phyloP scores from a whole-genome alignment of 768 basidiomycete species.

The Rhizopogon roseolus region DNA sequence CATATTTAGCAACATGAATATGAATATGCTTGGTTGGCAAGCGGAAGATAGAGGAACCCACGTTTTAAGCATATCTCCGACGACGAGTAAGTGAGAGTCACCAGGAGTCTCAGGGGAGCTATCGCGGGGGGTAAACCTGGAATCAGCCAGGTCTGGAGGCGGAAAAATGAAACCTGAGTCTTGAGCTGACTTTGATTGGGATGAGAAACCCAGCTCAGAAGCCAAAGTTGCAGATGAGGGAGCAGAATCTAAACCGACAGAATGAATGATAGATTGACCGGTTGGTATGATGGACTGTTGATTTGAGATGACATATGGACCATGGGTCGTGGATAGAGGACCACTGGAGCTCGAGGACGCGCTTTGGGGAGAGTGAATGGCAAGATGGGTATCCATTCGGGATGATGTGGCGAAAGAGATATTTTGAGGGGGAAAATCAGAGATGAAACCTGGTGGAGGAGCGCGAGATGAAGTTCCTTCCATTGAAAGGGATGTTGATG shows the following conservation, averaged over 20 bases:
- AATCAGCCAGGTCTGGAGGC: slow-evolving; percentile 18
- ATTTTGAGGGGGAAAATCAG: slow-evolving; percentile 35
- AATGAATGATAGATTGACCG: not conserved
- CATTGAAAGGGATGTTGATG: slow-evolving; percentile 23
- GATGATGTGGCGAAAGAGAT: slow-evolving; percentile 32
- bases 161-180: slow-evolving; percentile 22
- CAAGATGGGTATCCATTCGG: slow-evolving; percentile 29
- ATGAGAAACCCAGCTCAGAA: slow-evolving; percentile 22
- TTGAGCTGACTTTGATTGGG: slow-evolving; percentile 8
- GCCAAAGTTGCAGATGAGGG: not conserved
- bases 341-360: slow-evolving; percentile 20
- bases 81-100: slow-evolving; percentile 45
- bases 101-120: slow-evolving; percentile 28
- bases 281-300: slow-evolving; percentile 2
- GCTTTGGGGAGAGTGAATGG: slow-evolving; percentile 17
- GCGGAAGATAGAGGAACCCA: slow-evolving; percentile 25
- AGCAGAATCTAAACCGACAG: slow-evolving; percentile 14
- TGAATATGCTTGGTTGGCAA: not conserved
- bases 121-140: slow-evolving; percentile 9
- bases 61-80: slow-evolving; percentile 51
- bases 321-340: slow-evolving; percentile 34
- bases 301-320: slow-evolving; percentile 17
- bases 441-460: slow-evolving; percentile 33
- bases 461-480: slow-evolving; percentile 19
- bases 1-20: slow-evolving; percentile 9